Conservation (phyloP, 1,139 yeast genomes). For the Candida neerlandica region DNA sequence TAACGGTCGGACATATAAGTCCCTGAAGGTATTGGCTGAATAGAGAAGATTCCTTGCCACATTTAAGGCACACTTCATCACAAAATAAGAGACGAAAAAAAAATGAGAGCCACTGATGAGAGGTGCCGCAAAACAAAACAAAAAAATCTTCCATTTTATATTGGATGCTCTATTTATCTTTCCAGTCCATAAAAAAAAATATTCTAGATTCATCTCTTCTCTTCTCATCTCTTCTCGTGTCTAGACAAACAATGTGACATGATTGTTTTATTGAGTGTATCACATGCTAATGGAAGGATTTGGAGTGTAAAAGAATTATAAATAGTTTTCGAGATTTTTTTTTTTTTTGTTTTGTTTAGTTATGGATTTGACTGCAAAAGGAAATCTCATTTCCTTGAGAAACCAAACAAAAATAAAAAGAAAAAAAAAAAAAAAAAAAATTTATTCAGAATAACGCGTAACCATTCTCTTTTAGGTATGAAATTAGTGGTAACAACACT, state of each 20-base stretch:
- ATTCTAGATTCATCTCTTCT: too few species aligned
- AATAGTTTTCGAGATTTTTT: not conserved
- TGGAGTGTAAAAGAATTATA: not conserved
- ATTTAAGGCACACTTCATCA: not conserved
- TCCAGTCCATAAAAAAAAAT: not conserved
- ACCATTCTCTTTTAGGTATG: not conserved
- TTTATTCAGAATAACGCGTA: not conserved
- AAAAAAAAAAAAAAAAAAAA: not conserved
- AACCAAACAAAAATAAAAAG: too few species aligned
- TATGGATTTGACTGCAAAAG: slow-evolving; percentile 4
- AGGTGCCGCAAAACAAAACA: too few species aligned
- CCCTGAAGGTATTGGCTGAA: not conserved
- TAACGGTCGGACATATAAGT: slow-evolving; percentile 1
- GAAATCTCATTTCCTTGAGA: not conserved
- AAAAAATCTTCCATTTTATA: too few species aligned
- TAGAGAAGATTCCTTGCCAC: not conserved
- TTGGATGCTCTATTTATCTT: too few species aligned
- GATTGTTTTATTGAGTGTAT: too few species aligned
- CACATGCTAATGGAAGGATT: not conserved
- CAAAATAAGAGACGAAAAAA: too few species aligned
- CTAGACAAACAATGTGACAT: too few species aligned
- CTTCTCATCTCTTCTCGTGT: too few species aligned
- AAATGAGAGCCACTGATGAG: too few species aligned
- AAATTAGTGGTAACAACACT: too few species aligned
- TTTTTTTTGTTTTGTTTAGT: not conserved